phyloP scores from a whole-genome alignment of 2,329 filamentous ascomycete species.

The Pseudogymnoascus sp. region DNA sequence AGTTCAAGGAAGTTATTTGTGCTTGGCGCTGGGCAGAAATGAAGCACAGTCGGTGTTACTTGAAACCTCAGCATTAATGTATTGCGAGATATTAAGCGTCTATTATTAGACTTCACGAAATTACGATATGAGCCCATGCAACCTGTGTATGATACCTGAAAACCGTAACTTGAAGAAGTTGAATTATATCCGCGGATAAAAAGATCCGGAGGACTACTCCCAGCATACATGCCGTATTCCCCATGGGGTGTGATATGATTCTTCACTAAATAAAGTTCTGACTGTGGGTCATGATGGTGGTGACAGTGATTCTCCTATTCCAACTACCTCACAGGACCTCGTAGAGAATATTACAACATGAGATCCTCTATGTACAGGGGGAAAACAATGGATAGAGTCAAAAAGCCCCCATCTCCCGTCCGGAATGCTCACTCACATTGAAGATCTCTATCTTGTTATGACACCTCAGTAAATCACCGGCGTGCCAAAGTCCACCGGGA shows the following conservation, averaged over 20 bases:
- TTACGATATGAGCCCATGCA: background rate
- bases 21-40: background rate
- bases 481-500: background rate
- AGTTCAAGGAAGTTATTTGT: background rate
- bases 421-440: background rate
- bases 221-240: background rate
- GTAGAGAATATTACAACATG: background rate
- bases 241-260: background rate
- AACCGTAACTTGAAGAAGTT: background rate
- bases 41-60: background rate
- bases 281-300: background rate
- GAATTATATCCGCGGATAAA: background rate
- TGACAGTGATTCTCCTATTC: background rate
- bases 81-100: constrained; percentile 2
- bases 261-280: background rate
- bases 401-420: background rate
- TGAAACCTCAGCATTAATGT: background rate
- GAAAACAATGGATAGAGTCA: background rate
- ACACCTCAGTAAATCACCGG: background rate
- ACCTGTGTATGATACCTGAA: background rate
- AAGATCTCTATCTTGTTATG: background rate
- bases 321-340: background rate
- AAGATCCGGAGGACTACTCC: background rate
- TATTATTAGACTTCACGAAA: constrained; percentile 6
- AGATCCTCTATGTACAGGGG: background rate